phyloP scores from a whole-genome alignment of 371 early-diverging fungal genomes.

The Capniomyces stellatus region DNA sequence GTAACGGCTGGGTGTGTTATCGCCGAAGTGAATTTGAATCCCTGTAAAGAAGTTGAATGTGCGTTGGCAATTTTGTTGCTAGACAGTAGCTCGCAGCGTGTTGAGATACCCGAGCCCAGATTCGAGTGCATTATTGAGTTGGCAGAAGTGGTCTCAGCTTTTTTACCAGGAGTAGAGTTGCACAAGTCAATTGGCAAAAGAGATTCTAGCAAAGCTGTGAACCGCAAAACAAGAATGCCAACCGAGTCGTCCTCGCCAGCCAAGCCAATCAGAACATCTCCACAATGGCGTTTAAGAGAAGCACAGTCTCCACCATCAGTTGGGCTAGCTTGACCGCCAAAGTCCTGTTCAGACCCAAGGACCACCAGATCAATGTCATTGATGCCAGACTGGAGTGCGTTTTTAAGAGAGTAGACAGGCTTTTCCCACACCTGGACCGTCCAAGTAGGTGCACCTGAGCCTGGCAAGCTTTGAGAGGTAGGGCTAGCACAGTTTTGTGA shows the following conservation, averaged over 20 bases:
- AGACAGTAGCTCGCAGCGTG: not conserved
- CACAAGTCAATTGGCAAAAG: no score
- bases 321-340: not conserved
- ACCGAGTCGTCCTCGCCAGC: conserved; percentile 1
- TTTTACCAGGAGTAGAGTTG: no score
- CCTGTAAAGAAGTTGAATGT: not conserved
- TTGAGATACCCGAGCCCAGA: no score
- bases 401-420: not conserved
- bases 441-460: not conserved
- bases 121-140: no score
- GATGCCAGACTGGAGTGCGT: not conserved
- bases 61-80: not conserved
- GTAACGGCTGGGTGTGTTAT: not conserved
- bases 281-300: no score
- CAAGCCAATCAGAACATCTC: not conserved
- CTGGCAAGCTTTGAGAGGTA: not conserved
- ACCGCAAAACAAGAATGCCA: not conserved
- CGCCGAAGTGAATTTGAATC: not conserved
- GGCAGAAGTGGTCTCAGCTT: no score
- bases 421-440: not conserved
- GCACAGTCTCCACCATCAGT: no score
- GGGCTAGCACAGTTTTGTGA: not conserved
- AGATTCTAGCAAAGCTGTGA: no score
- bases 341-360: not conserved
- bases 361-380: not conserved